phyloP scores from a whole-genome alignment of 371 early-diverging fungal genomes.

The Mortierella sp. region DNA sequence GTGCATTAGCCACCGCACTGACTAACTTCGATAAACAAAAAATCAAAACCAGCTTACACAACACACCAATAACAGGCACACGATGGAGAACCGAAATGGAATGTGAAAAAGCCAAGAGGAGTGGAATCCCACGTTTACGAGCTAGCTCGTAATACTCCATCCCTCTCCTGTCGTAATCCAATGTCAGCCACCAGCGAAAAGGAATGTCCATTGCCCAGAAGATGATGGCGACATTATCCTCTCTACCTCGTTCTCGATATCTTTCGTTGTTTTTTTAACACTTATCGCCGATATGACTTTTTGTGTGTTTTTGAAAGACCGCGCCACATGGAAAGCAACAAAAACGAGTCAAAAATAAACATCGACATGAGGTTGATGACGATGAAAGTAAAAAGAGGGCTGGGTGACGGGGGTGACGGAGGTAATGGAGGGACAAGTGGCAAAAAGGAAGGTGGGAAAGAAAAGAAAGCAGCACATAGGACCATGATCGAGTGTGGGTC shows the following conservation, averaged over 20 bases:
- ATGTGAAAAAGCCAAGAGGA: background rate
- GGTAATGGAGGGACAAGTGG: background rate
- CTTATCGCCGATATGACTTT: background rate
- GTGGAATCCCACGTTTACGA: background rate
- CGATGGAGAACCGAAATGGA: background rate
- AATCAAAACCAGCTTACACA: background rate
- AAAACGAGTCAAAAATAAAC: background rate
- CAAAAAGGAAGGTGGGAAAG: background rate
- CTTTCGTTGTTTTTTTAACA: background rate
- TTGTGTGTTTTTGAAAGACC: background rate
- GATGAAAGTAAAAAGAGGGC: background rate
- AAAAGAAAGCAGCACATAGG: too few relatives aligned
- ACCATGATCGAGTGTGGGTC: background rate
- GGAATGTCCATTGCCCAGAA: background rate
- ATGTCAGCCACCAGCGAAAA: background rate
- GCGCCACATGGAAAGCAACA: slow-evolving; percentile 8
- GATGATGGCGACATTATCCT: background rate
- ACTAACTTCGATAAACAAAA: background rate
- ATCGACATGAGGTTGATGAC: background rate
- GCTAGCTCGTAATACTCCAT: background rate
- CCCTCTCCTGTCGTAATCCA: background rate
- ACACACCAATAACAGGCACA: background rate
- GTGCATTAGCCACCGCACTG: slow-evolving; percentile 13
- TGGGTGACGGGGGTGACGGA: background rate
- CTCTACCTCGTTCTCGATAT: background rate